phyloP scores from a whole-genome alignment of 2,329 filamentous ascomycete species.

The Neonectria hederae region DNA sequence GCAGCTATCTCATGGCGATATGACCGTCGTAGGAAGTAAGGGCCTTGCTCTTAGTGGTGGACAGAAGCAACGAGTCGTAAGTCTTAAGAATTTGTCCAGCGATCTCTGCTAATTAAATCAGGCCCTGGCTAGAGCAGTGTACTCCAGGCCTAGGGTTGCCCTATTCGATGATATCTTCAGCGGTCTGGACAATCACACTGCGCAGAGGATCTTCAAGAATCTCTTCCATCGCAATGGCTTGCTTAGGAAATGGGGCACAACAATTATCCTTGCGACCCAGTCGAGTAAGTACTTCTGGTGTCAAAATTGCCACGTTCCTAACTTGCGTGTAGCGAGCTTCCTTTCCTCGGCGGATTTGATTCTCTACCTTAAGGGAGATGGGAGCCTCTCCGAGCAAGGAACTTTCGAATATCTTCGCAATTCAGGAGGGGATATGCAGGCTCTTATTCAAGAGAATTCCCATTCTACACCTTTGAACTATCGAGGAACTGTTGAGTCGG shows the following conservation, averaged over 20 bases:
- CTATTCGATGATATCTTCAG: constrained; percentile 53
- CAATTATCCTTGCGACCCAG: constrained; percentile 51
- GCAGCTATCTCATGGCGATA: constrained; percentile 48
- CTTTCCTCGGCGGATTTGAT: constrained; percentile 39
- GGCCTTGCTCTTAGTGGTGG: constrained; percentile 58
- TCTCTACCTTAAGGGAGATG: constrained; percentile 30
- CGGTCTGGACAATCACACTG: constrained; percentile 50
- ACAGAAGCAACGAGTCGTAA: constrained; percentile 55
- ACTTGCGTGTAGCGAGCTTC: constrained; percentile 42
- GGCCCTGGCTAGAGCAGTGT: constrained; percentile 52
- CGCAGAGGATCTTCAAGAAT: constrained; percentile 43
- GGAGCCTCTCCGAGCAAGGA: constrained; percentile 46
- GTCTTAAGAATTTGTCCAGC: neutral
- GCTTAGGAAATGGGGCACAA: constrained; percentile 43
- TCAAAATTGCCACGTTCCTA: neutral
- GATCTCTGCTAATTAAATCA: neutral
- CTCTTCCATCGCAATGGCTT: constrained; percentile 43
- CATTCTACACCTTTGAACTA: neutral
- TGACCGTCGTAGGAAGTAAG: constrained; percentile 55
- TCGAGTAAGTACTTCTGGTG: constrained; percentile 29
- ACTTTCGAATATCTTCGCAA: constrained; percentile 34
- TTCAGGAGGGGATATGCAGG: constrained; percentile 22
- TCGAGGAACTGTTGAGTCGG: neutral
- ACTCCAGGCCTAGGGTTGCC: constrained; percentile 45
- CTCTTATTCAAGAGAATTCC: neutral